Evolutionary conservation across 1,284 basidiomycete genomes (phyloP).

Genomic region (Cryptococcus hybrid): DNA sequence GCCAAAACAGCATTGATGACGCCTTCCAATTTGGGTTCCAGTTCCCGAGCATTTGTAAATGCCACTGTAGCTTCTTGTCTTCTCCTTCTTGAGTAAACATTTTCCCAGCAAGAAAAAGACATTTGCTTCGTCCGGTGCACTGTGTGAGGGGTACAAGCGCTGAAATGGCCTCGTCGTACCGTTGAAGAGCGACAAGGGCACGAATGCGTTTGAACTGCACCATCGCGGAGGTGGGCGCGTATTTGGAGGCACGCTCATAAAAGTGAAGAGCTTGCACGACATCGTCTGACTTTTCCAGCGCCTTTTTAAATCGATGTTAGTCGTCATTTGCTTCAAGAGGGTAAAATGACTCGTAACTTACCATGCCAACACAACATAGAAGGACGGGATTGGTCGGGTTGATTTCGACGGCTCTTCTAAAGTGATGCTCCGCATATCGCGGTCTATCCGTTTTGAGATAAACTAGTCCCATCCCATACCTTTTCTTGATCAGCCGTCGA

Average conservation of each 20-base stretch:
- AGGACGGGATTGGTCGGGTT: constrained; percentile 88
- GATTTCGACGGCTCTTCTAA: constrained; percentile 81
- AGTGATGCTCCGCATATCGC: constrained; percentile 89
- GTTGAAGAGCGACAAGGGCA: constrained; percentile 75
- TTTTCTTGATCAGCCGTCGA: constrained; percentile 40
- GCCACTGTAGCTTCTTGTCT: constrained; percentile 73
- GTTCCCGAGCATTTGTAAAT: constrained; percentile 81
- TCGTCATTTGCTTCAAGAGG: background rate
- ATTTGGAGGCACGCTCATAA: constrained; percentile 72
- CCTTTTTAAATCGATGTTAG: constrained; percentile 52
- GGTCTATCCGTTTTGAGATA: constrained; percentile 89
- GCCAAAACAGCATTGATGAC: constrained; percentile 45
- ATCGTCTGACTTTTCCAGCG: constrained; percentile 75
- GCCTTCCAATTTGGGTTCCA: constrained; percentile 54
- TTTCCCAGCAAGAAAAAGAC: constrained; percentile 93
- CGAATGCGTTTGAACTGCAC: constrained; percentile 87
- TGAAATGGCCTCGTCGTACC: constrained; percentile 69
- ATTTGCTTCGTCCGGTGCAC: constrained; percentile 89
- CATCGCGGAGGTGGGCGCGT: constrained; percentile 78
- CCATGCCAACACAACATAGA: constrained; percentile 85
- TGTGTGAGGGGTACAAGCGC: constrained; percentile 74
- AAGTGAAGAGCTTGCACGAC: constrained; percentile 67
- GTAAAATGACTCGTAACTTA: constrained; percentile 51
- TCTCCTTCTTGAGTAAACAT: constrained; percentile 77
- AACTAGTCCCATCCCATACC: constrained; percentile 95